phyloP scores from a whole-genome alignment of 305 asterid genomes.

The Fraxinus angustifolia region DNA sequence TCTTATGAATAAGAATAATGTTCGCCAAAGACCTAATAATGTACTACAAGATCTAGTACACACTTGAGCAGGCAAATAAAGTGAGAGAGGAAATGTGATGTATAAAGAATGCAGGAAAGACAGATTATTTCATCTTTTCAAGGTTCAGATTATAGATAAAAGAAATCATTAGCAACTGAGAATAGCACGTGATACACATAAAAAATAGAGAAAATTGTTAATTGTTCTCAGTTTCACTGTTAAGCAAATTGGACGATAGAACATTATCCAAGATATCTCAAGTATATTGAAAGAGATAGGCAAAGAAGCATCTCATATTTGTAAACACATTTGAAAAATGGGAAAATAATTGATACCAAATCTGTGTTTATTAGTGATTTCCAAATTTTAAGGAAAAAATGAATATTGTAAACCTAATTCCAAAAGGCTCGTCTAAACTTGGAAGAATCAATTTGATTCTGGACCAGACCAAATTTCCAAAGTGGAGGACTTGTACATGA shows the following conservation, averaged over 20 bases:
- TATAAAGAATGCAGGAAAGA: neutral
- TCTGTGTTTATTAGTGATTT: neutral
- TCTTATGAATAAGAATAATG: neutral
- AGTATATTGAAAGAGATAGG: neutral
- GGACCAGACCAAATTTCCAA: neutral
- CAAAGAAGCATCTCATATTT: neutral
- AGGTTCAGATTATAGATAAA: neutral
- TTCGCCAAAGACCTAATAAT: neutral
- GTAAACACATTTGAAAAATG: neutral
- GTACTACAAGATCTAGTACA: neutral
- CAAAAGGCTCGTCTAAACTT: neutral
- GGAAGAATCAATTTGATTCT: neutral
- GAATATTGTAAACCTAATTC: neutral
- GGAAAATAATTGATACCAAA: neutral
- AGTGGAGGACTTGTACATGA: neutral
- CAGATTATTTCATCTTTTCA: neutral
- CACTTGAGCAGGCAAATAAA: neutral
- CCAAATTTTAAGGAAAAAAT: neutral
- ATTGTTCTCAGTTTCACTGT: neutral
- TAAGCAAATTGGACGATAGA: neutral
- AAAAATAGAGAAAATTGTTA: neutral
- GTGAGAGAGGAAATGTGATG: neutral
- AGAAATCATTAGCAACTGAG: neutral
- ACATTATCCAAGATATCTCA: neutral
- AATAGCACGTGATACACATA: neutral